These are phyloP conservation scores for Aechmea fasciata DNA, from an alignment of 176 grass and related monocot species.

Conservation along the genomic window DNA sequence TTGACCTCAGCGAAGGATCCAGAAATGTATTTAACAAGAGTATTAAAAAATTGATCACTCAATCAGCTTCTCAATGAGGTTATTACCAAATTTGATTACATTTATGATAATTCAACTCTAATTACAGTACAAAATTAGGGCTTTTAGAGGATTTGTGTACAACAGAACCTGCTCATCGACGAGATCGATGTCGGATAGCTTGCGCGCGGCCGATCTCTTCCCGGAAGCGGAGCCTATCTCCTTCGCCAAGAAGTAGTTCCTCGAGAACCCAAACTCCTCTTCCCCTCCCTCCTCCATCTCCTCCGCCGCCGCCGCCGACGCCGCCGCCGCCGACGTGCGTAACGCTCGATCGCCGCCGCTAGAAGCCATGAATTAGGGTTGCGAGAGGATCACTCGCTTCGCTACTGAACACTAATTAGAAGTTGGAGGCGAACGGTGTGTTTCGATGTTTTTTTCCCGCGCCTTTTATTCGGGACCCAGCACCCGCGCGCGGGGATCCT, in stretches of 20 bases:
- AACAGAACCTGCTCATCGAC: conserved; percentile 59
- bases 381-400: no score
- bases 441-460: not conserved
- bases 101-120: no score
- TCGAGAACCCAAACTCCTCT: conserved; percentile 59
- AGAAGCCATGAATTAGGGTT: conserved; percentile 20
- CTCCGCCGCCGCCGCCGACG: conserved; percentile 16
- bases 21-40: not conserved
- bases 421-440: not conserved
- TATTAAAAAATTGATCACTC: no score
- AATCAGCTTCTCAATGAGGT: no score
- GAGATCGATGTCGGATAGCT: conserved; percentile 67
- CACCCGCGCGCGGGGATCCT: no score
- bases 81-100: no score
- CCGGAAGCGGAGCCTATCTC: conserved; percentile 49
- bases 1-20: no score
- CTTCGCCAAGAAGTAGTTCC: conserved; percentile 93
- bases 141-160: not conserved
- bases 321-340: not conserved
- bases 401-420: no score
- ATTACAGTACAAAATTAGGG: not conserved
- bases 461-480: no score
- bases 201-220: conserved; percentile 48
- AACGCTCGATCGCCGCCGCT: conserved; percentile 19
- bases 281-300: conserved; percentile 37